These are phyloP conservation scores for Aspergillus novofumigatus DNA, from an alignment of 2,329 filamentous ascomycete species.

Conservation along the genomic window DNA sequence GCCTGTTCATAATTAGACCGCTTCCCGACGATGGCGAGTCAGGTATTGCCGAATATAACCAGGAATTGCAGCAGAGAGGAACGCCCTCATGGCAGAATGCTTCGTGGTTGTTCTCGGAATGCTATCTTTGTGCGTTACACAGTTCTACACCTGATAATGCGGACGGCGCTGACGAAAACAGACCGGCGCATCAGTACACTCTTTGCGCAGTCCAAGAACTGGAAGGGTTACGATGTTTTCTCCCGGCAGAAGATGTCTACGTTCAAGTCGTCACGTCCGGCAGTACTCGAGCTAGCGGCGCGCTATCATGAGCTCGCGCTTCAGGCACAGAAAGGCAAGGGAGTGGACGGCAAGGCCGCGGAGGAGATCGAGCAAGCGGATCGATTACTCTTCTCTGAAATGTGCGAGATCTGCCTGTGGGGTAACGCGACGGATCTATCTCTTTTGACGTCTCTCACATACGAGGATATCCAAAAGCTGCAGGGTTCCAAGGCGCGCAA, in stretches of 20 bases:
- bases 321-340: conserved; percentile 58
- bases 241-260: conserved; percentile 84
- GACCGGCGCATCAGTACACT: conserved; percentile 71
- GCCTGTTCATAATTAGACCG: conserved; percentile 48
- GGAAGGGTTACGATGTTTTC: conserved; percentile 89
- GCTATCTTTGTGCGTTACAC: conserved; percentile 66
- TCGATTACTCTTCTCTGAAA: conserved; percentile 77
- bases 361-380: conserved; percentile 63
- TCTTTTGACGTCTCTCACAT: conserved; percentile 81
- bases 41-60: conserved; percentile 79
- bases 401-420: conserved; percentile 96
- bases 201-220: conserved; percentile 72
- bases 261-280: conserved; percentile 85
- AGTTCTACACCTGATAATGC: background rate
- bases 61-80: conserved; percentile 71
- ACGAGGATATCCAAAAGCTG: conserved; percentile 94
- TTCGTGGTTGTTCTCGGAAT: conserved; percentile 88
- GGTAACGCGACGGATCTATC: conserved; percentile 94
- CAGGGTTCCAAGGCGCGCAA: conserved; percentile 87
- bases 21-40: conserved; percentile 70
- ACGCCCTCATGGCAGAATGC: conserved; percentile 76
- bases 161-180: conserved; percentile 26
- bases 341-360: conserved; percentile 28
- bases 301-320: conserved; percentile 70
- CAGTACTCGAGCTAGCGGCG: conserved; percentile 75